A percentile compares a stretch with the other conserved stretches of the same genome.
Evolutionary conservation across 108 stramenopile species (phyloP).

Genomic region (Conticribra guillardii): DNA sequence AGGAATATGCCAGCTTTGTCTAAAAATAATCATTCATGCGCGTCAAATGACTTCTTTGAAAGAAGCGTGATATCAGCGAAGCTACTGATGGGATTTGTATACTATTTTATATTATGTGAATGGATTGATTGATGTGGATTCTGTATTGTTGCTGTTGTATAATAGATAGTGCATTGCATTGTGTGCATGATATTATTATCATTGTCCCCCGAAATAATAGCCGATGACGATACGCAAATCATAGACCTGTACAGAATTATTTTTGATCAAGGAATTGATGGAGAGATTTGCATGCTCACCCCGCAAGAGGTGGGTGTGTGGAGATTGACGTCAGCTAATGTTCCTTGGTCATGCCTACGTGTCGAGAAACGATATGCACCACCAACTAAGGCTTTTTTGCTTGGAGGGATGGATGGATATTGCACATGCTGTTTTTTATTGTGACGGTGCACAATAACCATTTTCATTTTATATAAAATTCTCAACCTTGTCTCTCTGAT

Average conservation of each 20-base stretch:
- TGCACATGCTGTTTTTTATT: too few relatives aligned
- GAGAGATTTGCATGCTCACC: slow-evolving; percentile 2
- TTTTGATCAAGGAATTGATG: slow-evolving; percentile 1
- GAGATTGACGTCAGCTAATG: too few relatives aligned
- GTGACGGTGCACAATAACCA: too few relatives aligned
- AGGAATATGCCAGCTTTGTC: slow-evolving; percentile 36
- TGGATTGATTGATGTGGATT: too few relatives aligned
- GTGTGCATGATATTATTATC: background rate
- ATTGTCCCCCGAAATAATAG: too few relatives aligned
- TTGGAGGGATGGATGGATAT: too few relatives aligned
- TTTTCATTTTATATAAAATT: too few relatives aligned
- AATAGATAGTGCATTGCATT: background rate
- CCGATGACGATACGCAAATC: slow-evolving; percentile 50
- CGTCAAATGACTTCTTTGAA: slow-evolving; percentile 47
- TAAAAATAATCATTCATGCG: slow-evolving; percentile 57
- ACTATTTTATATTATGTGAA: too few relatives aligned
- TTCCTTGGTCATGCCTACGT: slow-evolving; percentile 13
- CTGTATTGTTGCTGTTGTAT: too few relatives aligned
- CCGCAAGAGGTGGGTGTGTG: slow-evolving; percentile 39
- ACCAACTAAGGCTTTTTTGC: slow-evolving; percentile 48
- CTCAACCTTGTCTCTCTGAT: too few relatives aligned
- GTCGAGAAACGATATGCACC: slow-evolving; percentile 54
- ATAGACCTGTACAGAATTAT: slow-evolving; percentile 50
- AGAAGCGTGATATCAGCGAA: slow-evolving; percentile 54
- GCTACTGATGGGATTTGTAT: slow-evolving; percentile 37